These are phyloP conservation scores for Russula lepida DNA, from an alignment of 768 basidiomycete species.

Conservation along the genomic window DNA sequence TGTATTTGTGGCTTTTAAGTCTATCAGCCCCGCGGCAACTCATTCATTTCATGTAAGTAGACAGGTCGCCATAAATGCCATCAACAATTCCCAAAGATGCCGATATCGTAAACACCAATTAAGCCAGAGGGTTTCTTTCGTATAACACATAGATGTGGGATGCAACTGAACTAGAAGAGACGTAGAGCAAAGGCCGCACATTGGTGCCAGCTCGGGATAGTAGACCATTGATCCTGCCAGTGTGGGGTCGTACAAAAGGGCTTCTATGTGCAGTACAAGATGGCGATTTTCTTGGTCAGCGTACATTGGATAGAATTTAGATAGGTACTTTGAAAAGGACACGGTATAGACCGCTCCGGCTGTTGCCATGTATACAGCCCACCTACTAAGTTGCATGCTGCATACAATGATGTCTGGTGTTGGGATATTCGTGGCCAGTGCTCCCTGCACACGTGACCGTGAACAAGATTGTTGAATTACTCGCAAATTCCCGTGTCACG, in stretches of 20 bases:
- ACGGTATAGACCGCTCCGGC: conserved; percentile 87
- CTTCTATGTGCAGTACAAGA: background rate
- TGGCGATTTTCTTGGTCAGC: background rate
- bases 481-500: no score
- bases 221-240: background rate
- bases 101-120: background rate
- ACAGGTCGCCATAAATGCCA: background rate
- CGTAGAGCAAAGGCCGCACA: background rate
- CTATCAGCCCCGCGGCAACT: background rate
- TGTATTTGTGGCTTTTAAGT: no score
- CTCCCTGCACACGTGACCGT: no score
- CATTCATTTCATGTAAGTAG: background rate
- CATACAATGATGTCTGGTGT: no score
- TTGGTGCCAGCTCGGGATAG: background rate
- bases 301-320: conserved; percentile 34
- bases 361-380: conserved; percentile 81
- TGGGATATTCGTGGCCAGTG: no score
- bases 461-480: no score
- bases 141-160: background rate
- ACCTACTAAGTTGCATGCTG: conserved; percentile 24
- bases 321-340: conserved; percentile 68
- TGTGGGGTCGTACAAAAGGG: background rate
- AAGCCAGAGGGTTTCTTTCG: background rate
- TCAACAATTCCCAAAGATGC: no score
- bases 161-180: no score